phyloP scores from a whole-genome alignment of 1,284 basidiomycete genomes.

The Dichomitus squalens region DNA sequence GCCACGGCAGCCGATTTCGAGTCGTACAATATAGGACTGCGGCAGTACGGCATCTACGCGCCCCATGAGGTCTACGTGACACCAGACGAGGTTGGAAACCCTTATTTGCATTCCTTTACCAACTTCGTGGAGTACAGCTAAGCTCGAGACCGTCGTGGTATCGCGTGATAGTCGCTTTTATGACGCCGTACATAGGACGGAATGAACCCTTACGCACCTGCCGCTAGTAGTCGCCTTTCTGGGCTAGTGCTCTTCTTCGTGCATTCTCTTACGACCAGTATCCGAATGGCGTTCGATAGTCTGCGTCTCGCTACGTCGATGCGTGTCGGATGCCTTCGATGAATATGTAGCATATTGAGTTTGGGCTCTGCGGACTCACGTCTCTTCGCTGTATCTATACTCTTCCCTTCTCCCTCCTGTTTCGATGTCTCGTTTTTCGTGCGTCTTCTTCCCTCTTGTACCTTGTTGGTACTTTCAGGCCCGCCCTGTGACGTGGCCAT shows the following conservation, averaged over 20 bases:
- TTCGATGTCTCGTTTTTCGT: background rate
- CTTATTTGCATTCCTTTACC: constrained; percentile 20
- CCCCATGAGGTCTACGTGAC: constrained; percentile 11
- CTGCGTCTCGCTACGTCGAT: background rate
- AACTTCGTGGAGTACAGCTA: constrained; percentile 10
- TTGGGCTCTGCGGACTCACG: constrained; percentile 13
- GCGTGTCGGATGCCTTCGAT: constrained; percentile 11
- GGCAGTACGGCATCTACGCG: constrained; percentile 20
- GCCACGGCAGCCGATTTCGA: constrained; percentile 21
- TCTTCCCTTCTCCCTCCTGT: background rate
- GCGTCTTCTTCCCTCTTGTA: background rate
- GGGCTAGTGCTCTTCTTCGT: background rate
- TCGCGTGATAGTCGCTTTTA: background rate
- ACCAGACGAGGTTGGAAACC: constrained; percentile 20
- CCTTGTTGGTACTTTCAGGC: background rate
- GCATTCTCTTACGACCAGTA: constrained; percentile 17
- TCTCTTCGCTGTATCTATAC: constrained; percentile 22
- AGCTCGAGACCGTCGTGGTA: background rate
- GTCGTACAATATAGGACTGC: constrained; percentile 26
- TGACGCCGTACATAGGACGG: background rate
- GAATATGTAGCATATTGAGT: constrained; percentile 21
- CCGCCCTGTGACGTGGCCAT: background rate
- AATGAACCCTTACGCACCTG: background rate
- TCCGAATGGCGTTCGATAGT: constrained; percentile 13
- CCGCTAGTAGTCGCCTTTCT: background rate